Percentiles rank a stretch among this genome's conserved stretches.
These are phyloP conservation scores for Ophiostoma ips DNA, from an alignment of 2,329 filamentous ascomycete genomes.

Conservation along the genomic window DNA sequence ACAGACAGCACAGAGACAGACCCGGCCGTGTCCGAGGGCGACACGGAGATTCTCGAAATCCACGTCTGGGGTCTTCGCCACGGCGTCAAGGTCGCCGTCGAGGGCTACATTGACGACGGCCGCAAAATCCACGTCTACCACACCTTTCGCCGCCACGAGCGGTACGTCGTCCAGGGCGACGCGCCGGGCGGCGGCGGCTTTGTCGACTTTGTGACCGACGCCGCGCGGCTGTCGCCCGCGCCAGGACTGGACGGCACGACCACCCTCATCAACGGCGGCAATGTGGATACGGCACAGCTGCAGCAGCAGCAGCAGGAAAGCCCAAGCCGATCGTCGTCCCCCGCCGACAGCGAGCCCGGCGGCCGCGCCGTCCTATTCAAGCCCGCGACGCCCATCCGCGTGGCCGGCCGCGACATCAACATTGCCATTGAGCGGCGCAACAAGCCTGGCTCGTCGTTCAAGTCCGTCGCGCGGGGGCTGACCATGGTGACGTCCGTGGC, in stretches of 20 bases:
- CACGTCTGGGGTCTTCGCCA: slow-evolving; percentile 80
- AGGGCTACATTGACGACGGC: slow-evolving; percentile 79
- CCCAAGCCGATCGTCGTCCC: background rate
- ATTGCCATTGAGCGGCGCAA: slow-evolving; percentile 81
- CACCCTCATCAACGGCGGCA: background rate
- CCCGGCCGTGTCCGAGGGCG: slow-evolving; percentile 43
- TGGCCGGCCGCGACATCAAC: slow-evolving; percentile 77
- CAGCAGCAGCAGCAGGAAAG: background rate
- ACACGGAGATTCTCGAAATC: slow-evolving; percentile 74
- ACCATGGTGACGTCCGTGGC: slow-evolving; percentile 88
- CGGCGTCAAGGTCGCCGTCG: slow-evolving; percentile 75
- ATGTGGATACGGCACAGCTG: background rate
- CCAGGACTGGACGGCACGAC: background rate
- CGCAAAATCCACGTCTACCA: slow-evolving; percentile 76
- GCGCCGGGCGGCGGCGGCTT: slow-evolving; percentile 35
- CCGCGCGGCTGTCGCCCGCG: slow-evolving; percentile 22
- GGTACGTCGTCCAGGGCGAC: slow-evolving; percentile 49
- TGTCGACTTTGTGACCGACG: slow-evolving; percentile 38
- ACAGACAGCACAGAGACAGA: background rate
- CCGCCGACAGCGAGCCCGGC: background rate
- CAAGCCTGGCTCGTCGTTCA: slow-evolving; percentile 34
- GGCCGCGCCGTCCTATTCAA: slow-evolving; percentile 56
- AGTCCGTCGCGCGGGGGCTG: slow-evolving; percentile 40
- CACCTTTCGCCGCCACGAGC: slow-evolving; percentile 60
- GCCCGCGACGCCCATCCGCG: slow-evolving; percentile 50